Conservation (phyloP, 1,139 yeast species). For the Sugiyamaella grinbergsii region DNA sequence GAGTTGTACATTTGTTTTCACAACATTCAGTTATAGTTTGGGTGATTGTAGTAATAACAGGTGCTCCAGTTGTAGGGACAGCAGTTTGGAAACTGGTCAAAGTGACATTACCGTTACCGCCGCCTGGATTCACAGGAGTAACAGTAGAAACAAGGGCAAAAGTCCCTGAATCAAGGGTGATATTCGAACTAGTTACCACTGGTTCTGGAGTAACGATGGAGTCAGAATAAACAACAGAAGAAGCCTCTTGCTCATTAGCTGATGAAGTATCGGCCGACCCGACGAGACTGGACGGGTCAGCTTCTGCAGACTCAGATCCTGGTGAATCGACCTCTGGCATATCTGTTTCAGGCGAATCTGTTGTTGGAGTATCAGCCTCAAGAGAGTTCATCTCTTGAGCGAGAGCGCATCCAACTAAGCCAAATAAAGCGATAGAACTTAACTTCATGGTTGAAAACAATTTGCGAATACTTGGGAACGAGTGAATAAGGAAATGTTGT, state of each 20-base stretch:
- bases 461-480: not conserved
- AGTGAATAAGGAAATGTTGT: not conserved
- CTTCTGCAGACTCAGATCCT: no score
- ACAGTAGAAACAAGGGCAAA: slow-evolving; percentile 3
- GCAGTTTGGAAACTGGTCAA: slow-evolving; percentile 5
- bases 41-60: slow-evolving; percentile 4
- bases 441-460: no score
- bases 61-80: slow-evolving; percentile 3
- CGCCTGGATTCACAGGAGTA: not conserved
- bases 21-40: slow-evolving; percentile 29
- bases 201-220: not conserved
- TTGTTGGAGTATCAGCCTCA: no score
- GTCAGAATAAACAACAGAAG: no score
- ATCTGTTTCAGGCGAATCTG: no score
- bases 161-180: slow-evolving; percentile 8
- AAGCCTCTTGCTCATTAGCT: no score
- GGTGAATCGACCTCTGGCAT: no score
- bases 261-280: no score
- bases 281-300: no score
- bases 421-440: not conserved
- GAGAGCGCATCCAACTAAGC: not conserved
- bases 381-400: no score
- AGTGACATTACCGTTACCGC: not conserved
- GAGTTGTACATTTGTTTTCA: slow-evolving; percentile 32
- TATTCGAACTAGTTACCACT: slow-evolving; percentile 4